These are phyloP conservation scores for Pythium brachiatum DNA, from an alignment of 352 stramenopile species.

Conservation along the genomic window DNA sequence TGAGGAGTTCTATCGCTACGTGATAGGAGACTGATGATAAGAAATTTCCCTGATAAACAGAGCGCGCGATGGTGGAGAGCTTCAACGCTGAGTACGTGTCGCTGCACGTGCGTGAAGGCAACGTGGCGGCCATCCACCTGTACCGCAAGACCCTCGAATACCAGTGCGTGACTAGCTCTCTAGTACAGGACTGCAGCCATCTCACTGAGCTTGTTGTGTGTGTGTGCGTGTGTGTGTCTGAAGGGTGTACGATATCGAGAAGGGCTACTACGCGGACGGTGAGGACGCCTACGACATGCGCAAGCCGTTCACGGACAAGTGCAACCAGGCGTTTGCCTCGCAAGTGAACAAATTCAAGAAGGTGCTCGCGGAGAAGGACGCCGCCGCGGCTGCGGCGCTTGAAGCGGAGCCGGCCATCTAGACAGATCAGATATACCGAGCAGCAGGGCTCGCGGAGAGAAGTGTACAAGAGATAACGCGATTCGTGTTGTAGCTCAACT, in stretches of 20 bases:
- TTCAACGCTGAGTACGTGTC: slow-evolving; percentile 99
- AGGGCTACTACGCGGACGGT: slow-evolving; percentile 99
- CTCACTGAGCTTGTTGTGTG: background rate
- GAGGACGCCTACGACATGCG: slow-evolving; percentile 99
- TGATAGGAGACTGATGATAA: background rate
- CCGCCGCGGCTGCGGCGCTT: slow-evolving; percentile 22
- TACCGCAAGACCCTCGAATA: slow-evolving; percentile 98
- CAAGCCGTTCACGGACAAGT: slow-evolving; percentile 92
- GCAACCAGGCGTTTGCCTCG: slow-evolving; percentile 79
- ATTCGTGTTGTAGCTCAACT: background rate
- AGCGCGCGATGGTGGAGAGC: slow-evolving; percentile 95
- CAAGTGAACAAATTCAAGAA: slow-evolving; percentile 85
- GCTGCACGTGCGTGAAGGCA: slow-evolving; percentile 98
- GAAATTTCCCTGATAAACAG: slow-evolving; percentile 29
- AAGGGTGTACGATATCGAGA: slow-evolving; percentile 97
- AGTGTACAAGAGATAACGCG: slow-evolving; percentile 1
- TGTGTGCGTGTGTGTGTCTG: background rate
- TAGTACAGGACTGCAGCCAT: background rate
- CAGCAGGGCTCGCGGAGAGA: slow-evolving; percentile 1
- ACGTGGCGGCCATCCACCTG: slow-evolving; percentile 97
- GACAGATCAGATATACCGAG: slow-evolving; percentile 6
- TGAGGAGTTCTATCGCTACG: background rate
- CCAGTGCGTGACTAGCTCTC: slow-evolving; percentile 58
- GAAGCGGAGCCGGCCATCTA: slow-evolving; percentile 26
- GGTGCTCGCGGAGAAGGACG: slow-evolving; percentile 69